Base-by-base conservation (phyloP, 148 eudicot species). In the Chenopodium album region DNA sequence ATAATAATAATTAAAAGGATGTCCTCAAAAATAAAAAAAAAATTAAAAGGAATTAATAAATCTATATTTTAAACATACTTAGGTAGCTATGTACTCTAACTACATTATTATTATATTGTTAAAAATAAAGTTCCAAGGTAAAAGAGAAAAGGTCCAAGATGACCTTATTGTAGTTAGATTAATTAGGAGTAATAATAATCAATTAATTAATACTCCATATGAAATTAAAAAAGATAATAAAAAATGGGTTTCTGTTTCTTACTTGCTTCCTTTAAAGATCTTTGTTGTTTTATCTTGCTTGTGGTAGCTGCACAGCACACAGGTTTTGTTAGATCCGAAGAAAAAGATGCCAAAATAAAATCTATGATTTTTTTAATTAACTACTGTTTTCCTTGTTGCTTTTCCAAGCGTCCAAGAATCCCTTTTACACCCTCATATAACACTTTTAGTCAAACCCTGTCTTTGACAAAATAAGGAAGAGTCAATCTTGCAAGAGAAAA, bases 271-370 rank as follows among this genome's bases (percentile, higher is more conserved):
- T 34, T 22, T 76, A 56, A 76, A 76, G 78, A 76, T 76, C 78
- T 76, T 76, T 76, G 78, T 76, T 76, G 78, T 76, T 76, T 54
- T 52, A 12, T 46, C 63, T 76, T 60, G 50, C 48, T 60, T 32
- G 67, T 37, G 32, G 50, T 29, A 20, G 68, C 69, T 63, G 47
- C 47, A 32, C 50, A 56, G 50, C 79, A 63, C 66, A 44, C 47
- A 77, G 79, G 47, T 82, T 91, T 91, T 86, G 77, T 83, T 92
- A 90, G 92, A 91, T 91, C 94, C 94, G 88, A 88, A 89, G 91
- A 87, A 89, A 88, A 84, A 82, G 94, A 92, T 86, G 62, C 68
- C 77, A 88, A 86, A 75, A 76, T n/a, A 22, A 73, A 54, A 62
- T 70, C 69, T 23, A 32, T 34, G 28, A 31, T 29, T 68, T 50